Percentiles rank a stretch among this genome's conserved stretches.
These are phyloP conservation scores for Quercus berberidifolia DNA, from an alignment of 306 rosid genomes.

Conservation along the genomic window DNA sequence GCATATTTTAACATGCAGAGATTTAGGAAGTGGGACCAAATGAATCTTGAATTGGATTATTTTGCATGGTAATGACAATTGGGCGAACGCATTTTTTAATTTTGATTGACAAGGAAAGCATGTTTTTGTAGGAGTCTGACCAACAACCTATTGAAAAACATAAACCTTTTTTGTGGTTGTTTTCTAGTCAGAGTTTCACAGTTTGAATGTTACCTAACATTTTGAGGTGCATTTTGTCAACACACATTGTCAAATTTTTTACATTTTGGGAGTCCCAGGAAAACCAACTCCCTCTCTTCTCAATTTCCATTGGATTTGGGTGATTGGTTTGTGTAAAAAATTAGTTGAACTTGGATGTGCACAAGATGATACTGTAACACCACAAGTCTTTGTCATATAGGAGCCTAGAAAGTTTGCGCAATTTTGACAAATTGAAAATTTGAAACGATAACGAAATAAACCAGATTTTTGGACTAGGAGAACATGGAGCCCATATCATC, in stretches of 20 bases:
- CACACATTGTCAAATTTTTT: not conserved
- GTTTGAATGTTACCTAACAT: constrained; percentile 8
- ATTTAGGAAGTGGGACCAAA: constrained; percentile 7
- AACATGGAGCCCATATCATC: not conserved
- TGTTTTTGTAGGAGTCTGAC: constrained; percentile 17
- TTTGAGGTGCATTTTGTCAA: not conserved
- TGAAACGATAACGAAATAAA: not conserved
- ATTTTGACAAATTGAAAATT: not conserved
- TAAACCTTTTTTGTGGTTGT: not conserved
- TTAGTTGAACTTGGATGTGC: not conserved
- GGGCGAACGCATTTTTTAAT: constrained; percentile 3
- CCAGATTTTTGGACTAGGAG: not conserved
- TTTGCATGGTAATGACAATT: not conserved
- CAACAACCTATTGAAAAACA: constrained; percentile 38
- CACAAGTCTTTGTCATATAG: not conserved
- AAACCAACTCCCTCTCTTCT: not conserved
- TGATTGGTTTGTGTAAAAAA: not conserved
- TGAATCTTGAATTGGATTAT: constrained; percentile 1
- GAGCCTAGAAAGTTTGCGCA: not conserved
- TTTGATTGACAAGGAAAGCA: not conserved
- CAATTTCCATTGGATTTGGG: not conserved
- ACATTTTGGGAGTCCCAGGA: not conserved
- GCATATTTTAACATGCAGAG: not conserved
- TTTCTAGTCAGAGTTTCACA: not conserved
- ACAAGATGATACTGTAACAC: too few relatives aligned